Evolutionary conservation across 192 early-diverging fungal species (phyloP), one percentile per base, ranked within the genome.

Genomic region (Tieghemiomyces parasiticus): DNA sequence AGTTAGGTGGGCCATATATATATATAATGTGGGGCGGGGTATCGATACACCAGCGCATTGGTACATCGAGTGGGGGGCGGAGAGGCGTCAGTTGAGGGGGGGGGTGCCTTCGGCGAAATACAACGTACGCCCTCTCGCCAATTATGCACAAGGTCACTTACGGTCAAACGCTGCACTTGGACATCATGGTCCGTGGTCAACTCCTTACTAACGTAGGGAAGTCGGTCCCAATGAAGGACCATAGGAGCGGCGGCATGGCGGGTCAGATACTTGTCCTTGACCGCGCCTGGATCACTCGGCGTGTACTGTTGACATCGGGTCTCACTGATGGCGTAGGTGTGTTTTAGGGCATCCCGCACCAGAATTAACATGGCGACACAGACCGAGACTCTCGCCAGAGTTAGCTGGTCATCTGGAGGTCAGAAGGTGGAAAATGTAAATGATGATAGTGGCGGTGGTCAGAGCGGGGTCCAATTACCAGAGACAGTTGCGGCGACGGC

Each of bases 271-370:
- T 81, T 83, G 62, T 86, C 84, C 31, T 74, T 78, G 56, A 65
- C 62, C 22, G 65, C 45, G 0, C 70, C 46, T n/a, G 71, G 55
- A 52, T 78, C 72, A 46, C 62, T 58, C 13, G 78, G 76, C 51
- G 69, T 74, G 59, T 74, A 80, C 34, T 66, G 64, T 24, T 65
- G 58, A 59, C 78, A 80, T 35, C 71, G 75, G 42, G 69, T 25
- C 61, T 81, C 80, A 14, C 65, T 64, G 20, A 88, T 44, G 30
- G 63, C 62, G 61, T 85, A 88, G 58, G 70, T 59, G 28, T 65
- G 61, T 65, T 80, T 78, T 49, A 88, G 71, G 64, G 83, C 75
- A 52, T 78, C 75, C 62, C 83, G 81, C 60, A 85, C 61, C 1
- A 73, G 44, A 63, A 84, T 67, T 60, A 88, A 63, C 35, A 87